Evolutionary conservation across 2,329 filamentous ascomycete genomes (phyloP), one percentile per base, ranked within the genome.

Genomic region (Paraphaeosphaeria sporulosa): DNA sequence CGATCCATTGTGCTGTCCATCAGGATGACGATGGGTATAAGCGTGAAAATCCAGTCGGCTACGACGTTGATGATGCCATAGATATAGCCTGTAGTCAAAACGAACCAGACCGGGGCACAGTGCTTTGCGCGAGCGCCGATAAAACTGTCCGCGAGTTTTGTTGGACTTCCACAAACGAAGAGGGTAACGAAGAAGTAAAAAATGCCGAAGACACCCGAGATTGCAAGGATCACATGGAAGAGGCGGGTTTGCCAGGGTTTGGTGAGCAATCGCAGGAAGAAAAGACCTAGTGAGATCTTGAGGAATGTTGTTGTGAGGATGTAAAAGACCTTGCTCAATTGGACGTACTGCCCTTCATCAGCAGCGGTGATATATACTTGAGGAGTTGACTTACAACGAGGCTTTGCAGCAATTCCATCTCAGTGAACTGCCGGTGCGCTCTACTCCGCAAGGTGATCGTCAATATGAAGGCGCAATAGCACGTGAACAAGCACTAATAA

Each of bases 271-370:
- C 74, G 71, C 1, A 77, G 66, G 48, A 77, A 77, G 69, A 77
- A 77, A 23, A 77, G 71, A 1, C 74, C 73, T 3, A 77, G 62
- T 2, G 74, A 76, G 13, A 76, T 68, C 64, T 85, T 86, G 47
- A 84, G 77, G 19, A 82, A 67, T 6, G 80, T 79, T 7, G 81
- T 84, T 0, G 81, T 79, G 61, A 84, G 75, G 27, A 83, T 80
- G 68, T 87, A 87, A 68, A 82, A 84, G 51, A 84, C 75, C 65
- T 86, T 84, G 19, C 64, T 65, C 6, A 76, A 64, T 65, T 76
- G 72, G 19, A 77, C 64, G 25, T 70, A 71, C 73, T 76, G 21
- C 21, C 43, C 17, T 1, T 8, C 17, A 27, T 23, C 0, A 23
- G 44, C 71, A 43, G 66, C 60, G 50, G 23, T 4, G 5, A n/a